Conservation (phyloP, 108 stramenopile genomes). For the Pseudonitzschia pungens region DNA sequence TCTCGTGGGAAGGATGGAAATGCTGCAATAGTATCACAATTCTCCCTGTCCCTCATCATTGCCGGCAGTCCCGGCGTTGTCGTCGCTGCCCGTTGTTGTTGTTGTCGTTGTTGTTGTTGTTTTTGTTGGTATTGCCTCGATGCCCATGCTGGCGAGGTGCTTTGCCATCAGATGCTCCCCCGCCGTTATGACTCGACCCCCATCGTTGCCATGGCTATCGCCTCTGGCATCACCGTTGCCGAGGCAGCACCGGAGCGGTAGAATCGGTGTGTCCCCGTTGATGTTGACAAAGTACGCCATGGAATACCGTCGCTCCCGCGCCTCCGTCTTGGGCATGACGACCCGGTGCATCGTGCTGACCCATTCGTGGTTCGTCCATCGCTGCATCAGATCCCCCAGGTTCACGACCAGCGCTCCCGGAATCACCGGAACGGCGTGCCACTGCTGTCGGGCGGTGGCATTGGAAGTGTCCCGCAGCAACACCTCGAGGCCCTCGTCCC, state of each 20-base stretch:
- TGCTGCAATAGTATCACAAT: too few species aligned
- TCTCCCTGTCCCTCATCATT: too few species aligned
- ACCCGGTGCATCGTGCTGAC: constrained; percentile 84
- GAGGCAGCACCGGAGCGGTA: constrained; percentile 44
- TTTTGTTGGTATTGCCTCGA: too few species aligned
- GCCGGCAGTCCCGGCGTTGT: too few species aligned
- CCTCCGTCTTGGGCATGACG: constrained; percentile 33
- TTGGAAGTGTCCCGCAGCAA: constrained; percentile 23
- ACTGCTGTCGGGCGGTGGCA: constrained; percentile 13
- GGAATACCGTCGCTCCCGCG: constrained; percentile 55
- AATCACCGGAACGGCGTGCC: constrained; percentile 67
- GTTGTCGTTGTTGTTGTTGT: too few species aligned
- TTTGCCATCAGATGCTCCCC: constrained; percentile 64
- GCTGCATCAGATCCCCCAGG: constrained; percentile 87
- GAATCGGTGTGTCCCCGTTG: constrained; percentile 62
- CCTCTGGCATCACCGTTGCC: not conserved
- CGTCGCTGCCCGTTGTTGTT: too few species aligned
- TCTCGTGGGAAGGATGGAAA: too few species aligned
- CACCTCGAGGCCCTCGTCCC: constrained; percentile 73
- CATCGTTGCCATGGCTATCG: constrained; percentile 7
- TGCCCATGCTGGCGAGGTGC: constrained; percentile 47
- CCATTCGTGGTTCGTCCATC: constrained; percentile 88
- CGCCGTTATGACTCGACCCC: constrained; percentile 48
- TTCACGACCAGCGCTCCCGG: constrained; percentile 76
- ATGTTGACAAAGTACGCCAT: constrained; percentile 85